phyloP scores from a whole-genome alignment of 2,329 filamentous ascomycete genomes.

The Diplodia seriata region DNA sequence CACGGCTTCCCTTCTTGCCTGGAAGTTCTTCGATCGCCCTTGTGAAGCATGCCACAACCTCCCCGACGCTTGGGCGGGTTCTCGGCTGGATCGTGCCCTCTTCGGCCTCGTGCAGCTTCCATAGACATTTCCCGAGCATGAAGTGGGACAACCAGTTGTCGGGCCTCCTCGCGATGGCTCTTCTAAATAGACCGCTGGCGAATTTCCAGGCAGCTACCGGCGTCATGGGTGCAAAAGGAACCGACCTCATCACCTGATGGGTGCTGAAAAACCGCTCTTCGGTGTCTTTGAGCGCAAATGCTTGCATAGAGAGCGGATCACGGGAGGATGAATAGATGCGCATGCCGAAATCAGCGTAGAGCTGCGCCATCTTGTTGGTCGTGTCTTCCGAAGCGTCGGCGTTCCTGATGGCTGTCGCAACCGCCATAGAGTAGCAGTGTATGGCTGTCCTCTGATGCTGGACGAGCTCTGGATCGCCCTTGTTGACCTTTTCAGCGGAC shows the following conservation, averaged over 20 bases:
- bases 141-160: constrained; percentile 72
- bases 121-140: constrained; percentile 73
- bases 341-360: constrained; percentile 73
- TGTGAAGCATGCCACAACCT: constrained; percentile 64
- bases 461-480: constrained; percentile 75
- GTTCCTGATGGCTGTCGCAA: constrained; percentile 65
- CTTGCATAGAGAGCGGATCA: constrained; percentile 71
- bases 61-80: constrained; percentile 46
- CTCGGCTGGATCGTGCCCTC: constrained; percentile 45
- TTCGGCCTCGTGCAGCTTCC: constrained; percentile 69
- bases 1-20: constrained; percentile 63
- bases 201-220: constrained; percentile 70
- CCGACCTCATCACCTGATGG: constrained; percentile 47
- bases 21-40: constrained; percentile 68
- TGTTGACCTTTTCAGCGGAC: constrained; percentile 92
- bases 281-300: constrained; percentile 66
- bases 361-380: constrained; percentile 64
- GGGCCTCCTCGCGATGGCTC: constrained; percentile 64
- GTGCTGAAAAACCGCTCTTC: constrained; percentile 64
- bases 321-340: constrained; percentile 73
- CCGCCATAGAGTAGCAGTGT: constrained; percentile 76
- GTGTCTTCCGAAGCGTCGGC: constrained; percentile 63
- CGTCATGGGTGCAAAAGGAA: constrained; percentile 65
- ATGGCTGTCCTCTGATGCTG: constrained; percentile 80
- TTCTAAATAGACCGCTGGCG: constrained; percentile 65